Conservation (phyloP, 2,329 filamentous ascomycete species). For the Leptodontidium sp. region DNA sequence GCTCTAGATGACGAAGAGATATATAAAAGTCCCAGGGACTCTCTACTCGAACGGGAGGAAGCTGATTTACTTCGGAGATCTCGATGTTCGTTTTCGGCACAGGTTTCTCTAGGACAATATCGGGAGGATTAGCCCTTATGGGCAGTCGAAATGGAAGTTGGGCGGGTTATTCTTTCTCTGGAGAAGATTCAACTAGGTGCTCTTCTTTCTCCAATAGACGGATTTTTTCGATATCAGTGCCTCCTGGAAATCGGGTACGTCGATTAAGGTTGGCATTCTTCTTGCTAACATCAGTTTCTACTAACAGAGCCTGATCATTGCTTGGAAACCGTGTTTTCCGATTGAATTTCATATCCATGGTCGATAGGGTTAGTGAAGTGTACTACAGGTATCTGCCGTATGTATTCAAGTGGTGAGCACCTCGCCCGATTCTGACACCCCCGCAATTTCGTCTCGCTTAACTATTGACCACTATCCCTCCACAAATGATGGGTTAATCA, state of each 20-base stretch:
- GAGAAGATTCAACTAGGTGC: neutral
- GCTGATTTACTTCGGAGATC: no score
- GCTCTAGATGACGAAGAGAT: no score
- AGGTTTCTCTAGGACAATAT: neutral
- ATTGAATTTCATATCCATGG: neutral
- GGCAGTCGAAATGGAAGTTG: neutral
- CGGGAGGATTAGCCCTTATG: conserved; percentile 5
- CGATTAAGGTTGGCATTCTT: neutral
- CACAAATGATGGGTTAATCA: neutral
- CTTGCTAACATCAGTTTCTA: no score
- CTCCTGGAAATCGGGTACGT: neutral
- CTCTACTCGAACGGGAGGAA: no score
- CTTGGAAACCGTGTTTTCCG: conserved; percentile 2
- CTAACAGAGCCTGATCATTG: neutral
- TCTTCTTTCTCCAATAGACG: conserved; percentile 4
- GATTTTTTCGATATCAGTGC: neutral
- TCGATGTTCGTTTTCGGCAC: neutral
- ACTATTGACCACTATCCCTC: neutral
- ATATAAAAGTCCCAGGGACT: no score
- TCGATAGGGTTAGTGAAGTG: neutral
- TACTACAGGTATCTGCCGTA: neutral
- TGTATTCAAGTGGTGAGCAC: conserved; percentile 2
- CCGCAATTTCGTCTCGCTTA: neutral
- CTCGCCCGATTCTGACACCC: neutral
- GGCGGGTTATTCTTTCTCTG: conserved; percentile 1